Percentiles rank a stretch among this genome's conserved stretches.
These are phyloP conservation scores for Hevea brasiliensis DNA, from an alignment of 345 rosid species.

Conservation along the genomic window DNA sequence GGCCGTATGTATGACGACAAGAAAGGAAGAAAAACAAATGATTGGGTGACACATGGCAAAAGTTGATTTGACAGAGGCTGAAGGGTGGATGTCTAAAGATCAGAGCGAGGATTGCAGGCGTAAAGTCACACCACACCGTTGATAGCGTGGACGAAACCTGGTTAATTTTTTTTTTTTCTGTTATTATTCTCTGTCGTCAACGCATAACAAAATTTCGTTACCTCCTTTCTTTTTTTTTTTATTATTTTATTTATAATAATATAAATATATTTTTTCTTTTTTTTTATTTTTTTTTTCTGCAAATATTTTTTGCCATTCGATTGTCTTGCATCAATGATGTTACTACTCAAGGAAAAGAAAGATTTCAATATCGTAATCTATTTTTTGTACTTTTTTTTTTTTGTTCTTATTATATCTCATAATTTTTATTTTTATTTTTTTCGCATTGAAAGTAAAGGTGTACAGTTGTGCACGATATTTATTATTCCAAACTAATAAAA, in stretches of 20 bases:
- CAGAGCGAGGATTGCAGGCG: slow-evolving; percentile 9
- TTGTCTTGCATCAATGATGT: slow-evolving; percentile 4
- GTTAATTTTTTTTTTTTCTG: background rate
- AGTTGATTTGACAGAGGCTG: slow-evolving; percentile 27
- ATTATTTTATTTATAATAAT: background rate
- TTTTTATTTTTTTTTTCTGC: background rate
- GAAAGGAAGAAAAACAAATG: slow-evolving; percentile 26
- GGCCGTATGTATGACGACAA: slow-evolving; percentile 21
- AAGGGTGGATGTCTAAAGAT: background rate
- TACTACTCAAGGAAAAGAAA: background rate
- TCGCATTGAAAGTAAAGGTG: no score
- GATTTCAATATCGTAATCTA: background rate
- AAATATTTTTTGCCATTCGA: background rate
- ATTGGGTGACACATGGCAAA: slow-evolving; percentile 47
- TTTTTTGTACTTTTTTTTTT: no score
- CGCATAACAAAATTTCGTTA: slow-evolving; percentile 24
- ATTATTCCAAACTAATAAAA: no score
- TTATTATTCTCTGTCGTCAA: slow-evolving; percentile 10
- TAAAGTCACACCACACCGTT: slow-evolving; percentile 64
- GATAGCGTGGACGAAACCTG: slow-evolving; percentile 61
- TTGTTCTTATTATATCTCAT: no score
- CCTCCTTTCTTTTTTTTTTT: background rate
- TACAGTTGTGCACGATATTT: no score
- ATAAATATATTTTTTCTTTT: no score
- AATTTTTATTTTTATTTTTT: no score